These are phyloP conservation scores for Pichia cabralensis DNA, from an alignment of 805 yeast genomes.

Conservation along the genomic window DNA sequence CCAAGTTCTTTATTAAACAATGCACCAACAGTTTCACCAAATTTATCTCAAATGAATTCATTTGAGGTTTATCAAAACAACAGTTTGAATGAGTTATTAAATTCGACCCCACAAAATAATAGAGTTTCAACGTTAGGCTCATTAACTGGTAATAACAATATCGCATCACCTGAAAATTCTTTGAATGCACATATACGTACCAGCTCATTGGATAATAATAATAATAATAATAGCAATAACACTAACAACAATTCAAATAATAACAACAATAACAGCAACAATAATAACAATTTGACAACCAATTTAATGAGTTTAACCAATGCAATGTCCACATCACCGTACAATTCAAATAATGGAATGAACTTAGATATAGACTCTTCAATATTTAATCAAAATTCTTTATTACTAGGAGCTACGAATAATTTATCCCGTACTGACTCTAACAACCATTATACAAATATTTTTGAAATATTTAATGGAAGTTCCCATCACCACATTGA, in stretches of 20 bases:
- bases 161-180: neutral
- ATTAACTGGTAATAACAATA: slow-evolving; percentile 9
- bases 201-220: too few species aligned
- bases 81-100: neutral
- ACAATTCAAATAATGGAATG: slow-evolving; percentile 8
- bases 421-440: neutral
- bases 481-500: too few species aligned
- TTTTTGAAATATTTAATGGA: too few species aligned
- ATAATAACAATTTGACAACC: slow-evolving; percentile 10
- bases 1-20: neutral
- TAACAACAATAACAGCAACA: neutral
- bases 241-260: neutral
- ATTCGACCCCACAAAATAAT: slow-evolving; percentile 7
- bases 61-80: slow-evolving; percentile 8
- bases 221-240: neutral
- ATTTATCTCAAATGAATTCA: slow-evolving; percentile 5
- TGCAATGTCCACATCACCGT: neutral
- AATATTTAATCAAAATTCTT: neutral
- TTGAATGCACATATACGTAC: too few species aligned
- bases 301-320: slow-evolving; percentile 6
- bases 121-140: slow-evolving; percentile 15
- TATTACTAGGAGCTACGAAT: neutral
- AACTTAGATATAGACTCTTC: slow-evolving; percentile 1
- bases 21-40: slow-evolving; percentile 7
- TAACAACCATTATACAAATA: neutral